Base-by-base conservation (phyloP, 768 basidiomycete species). In the Collybia sp. region DNA sequence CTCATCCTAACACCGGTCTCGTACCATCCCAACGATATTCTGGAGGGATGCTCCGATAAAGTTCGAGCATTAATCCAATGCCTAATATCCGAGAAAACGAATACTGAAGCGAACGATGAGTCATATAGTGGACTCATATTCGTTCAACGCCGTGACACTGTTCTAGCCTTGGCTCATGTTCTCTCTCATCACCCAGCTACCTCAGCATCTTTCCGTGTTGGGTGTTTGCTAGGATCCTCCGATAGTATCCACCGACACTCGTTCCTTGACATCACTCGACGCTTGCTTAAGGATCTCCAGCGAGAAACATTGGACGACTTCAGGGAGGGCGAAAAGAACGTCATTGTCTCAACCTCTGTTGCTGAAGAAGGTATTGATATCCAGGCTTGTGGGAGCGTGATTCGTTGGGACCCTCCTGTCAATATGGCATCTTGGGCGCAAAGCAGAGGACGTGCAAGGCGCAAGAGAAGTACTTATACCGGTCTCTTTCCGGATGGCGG, bases 361-460 rank as follows among this genome's bases (percentile, higher is more conserved):
- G 90, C 90, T 0, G 91, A 93, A 56, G 91, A 93, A 60, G 91
- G 89, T 0, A 73, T 93, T 30, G 90, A 93, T 54, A 88, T 85
- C 39, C 85, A 82, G 57, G 83, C 84, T 3, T 93, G 89, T 57
- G 82, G 87, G 8, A 81, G 82, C 44, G 88, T 93, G 47, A 79
- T 92, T 42, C 80, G 90, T 12, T 93, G 89, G 77, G 87, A 93
- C 53, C 68, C 70, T 0, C 81, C 88, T 0, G 66, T 66, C 16
- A 91, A 89, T 57, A 88, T 89, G 79, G 83, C 78, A 15, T 85
- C 85, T 42, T 93, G 89, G 83, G 78, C 82, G 1, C 91, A 93
- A 62, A 89, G 87, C 52, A 69, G 89, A 35, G 91, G 91, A 1
- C 69, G 91, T 20, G 91, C 91, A 3, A 65, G 91, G 13, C 71